Base-by-base conservation (phyloP, 495 filamentous ascomycete genomes). In the Pyrenula massariospora region DNA sequence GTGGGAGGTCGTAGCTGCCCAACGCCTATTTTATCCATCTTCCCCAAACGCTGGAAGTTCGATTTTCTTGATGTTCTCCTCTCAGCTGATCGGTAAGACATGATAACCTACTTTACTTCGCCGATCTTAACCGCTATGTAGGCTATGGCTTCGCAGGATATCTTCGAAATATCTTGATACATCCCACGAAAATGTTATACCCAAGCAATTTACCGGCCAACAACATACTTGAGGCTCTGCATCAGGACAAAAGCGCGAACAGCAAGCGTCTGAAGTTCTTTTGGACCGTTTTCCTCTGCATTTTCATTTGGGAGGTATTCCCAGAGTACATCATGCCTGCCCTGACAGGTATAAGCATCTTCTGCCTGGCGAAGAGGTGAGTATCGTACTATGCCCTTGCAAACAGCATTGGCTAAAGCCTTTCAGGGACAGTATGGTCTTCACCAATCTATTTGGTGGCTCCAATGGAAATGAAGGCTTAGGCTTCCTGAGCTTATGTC, bases 301-400 rank as follows among this genome's bases (percentile, higher is more conserved):
- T 66, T 62, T 51, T 57, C 50, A 31, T 74, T 2, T 84, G 73
- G 62, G 77, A 82, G 59, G 71, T 77, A n/a, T 67, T 84, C 48
- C 81, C 80, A 0, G 73, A 76, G 19, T 83, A 77, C 56, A 77
- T 83, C 19, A 70, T 77, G 24, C 69, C 78, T 0, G 72, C 75
- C 67, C 69, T 84, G 3, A 76, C 72, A 31, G 76, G 77, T 8
- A 61, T 84, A 24, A 78, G 74, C 0, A 74, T 84, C 25, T 76
- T 79, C 58, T 83, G 81, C 57, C 66, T 84, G 3, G 81, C 68
- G 23, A 0, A 66, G 65, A 1, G 62, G 62, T 25, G 56, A 42
- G 10, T 70, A 50, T 53, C 72, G 70, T 53, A 49, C 59, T 24
- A 59, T 42, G 23, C 49, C 80, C 12, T n/a, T n/a, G n/a, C n/a